phyloP scores from a whole-genome alignment of 208 protist genomes.

The Novymonas esmeraldas region DNA sequence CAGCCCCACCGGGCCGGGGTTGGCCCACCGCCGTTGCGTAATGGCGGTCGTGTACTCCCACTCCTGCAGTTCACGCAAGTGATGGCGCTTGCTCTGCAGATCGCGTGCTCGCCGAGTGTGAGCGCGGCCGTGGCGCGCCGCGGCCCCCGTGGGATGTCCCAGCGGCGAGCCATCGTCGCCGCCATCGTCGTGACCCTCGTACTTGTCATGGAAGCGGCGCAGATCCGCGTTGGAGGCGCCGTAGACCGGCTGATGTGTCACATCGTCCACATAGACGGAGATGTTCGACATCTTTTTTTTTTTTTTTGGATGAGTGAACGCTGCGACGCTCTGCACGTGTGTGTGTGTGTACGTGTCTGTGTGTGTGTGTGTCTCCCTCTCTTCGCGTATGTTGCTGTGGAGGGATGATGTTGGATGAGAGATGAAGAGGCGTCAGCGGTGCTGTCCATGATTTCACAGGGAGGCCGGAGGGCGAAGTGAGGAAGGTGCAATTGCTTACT shows the following conservation, averaged over 20 bases:
- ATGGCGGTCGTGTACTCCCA: background rate
- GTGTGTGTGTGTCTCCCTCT: background rate
- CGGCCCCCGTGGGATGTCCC: too few species aligned
- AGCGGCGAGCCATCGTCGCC: background rate
- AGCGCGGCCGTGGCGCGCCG: background rate
- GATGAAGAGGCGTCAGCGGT: too few species aligned
- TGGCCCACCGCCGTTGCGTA: conserved; percentile 8
- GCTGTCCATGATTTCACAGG: too few species aligned
- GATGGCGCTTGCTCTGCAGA: background rate
- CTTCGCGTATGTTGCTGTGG: too few species aligned
- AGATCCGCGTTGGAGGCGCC: background rate
- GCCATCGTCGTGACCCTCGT: background rate
- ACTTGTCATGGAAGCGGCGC: background rate
- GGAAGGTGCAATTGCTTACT: background rate
- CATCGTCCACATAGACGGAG: background rate
- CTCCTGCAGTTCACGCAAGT: conserved; percentile 8
- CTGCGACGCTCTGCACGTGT: too few species aligned
- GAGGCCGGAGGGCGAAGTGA: background rate
- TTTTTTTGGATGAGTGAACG: too few species aligned
- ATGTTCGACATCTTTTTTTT: background rate
- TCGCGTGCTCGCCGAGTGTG: background rate
- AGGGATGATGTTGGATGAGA: background rate
- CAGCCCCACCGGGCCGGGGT: conserved; percentile 45
- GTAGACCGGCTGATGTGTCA: background rate
- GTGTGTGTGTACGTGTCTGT: background rate